These are phyloP conservation scores for Leccinum uliginosum DNA, from an alignment of 768 basidiomycete species.

Conservation along the genomic window DNA sequence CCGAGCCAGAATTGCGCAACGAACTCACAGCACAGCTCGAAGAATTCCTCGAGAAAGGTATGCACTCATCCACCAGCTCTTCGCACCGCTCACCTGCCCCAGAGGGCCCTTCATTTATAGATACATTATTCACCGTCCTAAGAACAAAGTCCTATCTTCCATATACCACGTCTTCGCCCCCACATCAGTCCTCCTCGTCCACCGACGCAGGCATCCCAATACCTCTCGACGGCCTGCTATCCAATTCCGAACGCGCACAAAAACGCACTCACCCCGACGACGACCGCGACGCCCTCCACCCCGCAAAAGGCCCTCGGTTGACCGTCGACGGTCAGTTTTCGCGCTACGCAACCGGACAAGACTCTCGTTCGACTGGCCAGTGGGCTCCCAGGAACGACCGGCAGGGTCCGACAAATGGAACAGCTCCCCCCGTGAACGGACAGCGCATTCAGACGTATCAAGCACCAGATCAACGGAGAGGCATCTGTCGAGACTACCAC, in stretches of 20 bases:
- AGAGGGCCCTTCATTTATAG: constrained; percentile 76
- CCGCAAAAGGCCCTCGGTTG: constrained; percentile 71
- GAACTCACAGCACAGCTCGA: constrained; percentile 75
- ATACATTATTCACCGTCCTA: constrained; percentile 80
- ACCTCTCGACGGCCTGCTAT: constrained; percentile 62
- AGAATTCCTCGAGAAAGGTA: constrained; percentile 92
- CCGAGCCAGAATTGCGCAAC: constrained; percentile 76
- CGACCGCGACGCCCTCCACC: constrained; percentile 53
- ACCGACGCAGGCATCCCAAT: constrained; percentile 74
- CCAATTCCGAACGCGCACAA: constrained; percentile 49
- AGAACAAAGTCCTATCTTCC: constrained; percentile 84
- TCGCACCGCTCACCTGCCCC: constrained; percentile 18
- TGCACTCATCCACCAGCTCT: constrained; percentile 11
- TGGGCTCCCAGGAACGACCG: constrained; percentile 38
- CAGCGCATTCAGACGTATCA: constrained; percentile 58
- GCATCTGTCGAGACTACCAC: constrained; percentile 88
- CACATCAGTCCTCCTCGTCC: constrained; percentile 30
- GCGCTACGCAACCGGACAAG: constrained; percentile 48
- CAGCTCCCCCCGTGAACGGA: constrained; percentile 32
- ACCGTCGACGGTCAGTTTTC: constrained; percentile 62
- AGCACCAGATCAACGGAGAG: constrained; percentile 69
- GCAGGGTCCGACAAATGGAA: constrained; percentile 24
- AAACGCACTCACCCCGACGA: constrained; percentile 66
- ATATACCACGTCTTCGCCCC: constrained; percentile 48
- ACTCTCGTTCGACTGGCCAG: constrained; percentile 36